Evolutionary conservation across 2,329 filamentous ascomycete genomes (phyloP), one percentile per base, ranked within the genome.

Genomic region (Epichloe bromicola): DNA sequence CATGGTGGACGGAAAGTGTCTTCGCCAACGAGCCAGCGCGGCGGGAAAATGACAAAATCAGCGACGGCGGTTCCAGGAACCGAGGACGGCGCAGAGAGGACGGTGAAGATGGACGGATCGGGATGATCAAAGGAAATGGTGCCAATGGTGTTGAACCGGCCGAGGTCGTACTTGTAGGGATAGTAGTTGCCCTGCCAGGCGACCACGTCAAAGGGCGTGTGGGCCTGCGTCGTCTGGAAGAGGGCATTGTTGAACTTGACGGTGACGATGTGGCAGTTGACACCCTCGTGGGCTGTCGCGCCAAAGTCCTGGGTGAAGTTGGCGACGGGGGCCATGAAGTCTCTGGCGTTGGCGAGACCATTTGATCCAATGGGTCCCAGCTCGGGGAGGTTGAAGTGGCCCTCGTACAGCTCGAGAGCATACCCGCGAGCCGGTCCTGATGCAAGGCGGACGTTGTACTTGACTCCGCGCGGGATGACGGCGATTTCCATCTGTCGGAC

Each of bases 151-250:
- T 82, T 85, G 72, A 88, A 90, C 20, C 84, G 80, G 15, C 83
- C 84, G 1, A 91, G 74, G 60, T 90, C 86, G 67, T 90, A 91
- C 66, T 90, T 91, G 73, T 82, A 88, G 0, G 86, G 86, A 55
- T 85, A 83, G 69, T 86, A 89, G 58, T 80, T 86, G 42, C 86
- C 86, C 62, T 90, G 86, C 85, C 86, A 90, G 4, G 82, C 84
- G 2, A 88, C 86, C 0, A 90, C 79, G 61, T 91, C 85, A 58
- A 89, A 91, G 0, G 86, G 86, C 0, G 81, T 83, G 64, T 89
- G 86, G 10, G 73, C 67, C 67, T 89, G 86, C 42, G 61, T 70
- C 11, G 82, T 80, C 19, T 69, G 67, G 67, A 85, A 88, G 49
- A 87, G 75, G 43, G 73, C 70, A 57, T 82, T 79, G 60, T 79